These are phyloP conservation scores for Iberis pinnata DNA, from an alignment of 345 rosid species.

Conservation along the genomic window DNA sequence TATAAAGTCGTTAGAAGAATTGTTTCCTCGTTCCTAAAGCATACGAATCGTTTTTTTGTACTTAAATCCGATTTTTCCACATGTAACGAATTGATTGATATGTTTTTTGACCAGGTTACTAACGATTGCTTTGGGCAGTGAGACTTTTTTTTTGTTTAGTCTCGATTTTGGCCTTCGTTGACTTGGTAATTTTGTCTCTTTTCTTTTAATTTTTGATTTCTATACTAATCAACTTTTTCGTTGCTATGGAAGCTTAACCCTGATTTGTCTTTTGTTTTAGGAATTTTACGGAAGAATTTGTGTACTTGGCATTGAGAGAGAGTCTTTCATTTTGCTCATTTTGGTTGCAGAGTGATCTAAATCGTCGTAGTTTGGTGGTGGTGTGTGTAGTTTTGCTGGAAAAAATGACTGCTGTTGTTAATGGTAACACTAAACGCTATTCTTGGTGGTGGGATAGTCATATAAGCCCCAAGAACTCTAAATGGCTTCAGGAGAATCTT, in stretches of 20 bases:
- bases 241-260: slow-evolving; percentile 8
- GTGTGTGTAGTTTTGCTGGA: slow-evolving; percentile 20
- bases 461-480: slow-evolving; percentile 85
- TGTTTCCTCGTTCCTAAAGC: not conserved
- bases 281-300: slow-evolving; percentile 7
- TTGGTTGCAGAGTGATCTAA: slow-evolving; percentile 2
- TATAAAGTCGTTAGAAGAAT: not conserved
- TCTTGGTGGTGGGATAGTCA: slow-evolving; percentile 99
- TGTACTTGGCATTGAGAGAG: slow-evolving; percentile 6
- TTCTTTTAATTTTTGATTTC: not conserved
- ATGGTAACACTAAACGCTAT: slow-evolving; percentile 53
- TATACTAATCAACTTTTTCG: slow-evolving; percentile 19
- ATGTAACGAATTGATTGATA: slow-evolving; percentile 6
- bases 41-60: not conserved
- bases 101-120: slow-evolving; percentile 18
- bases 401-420: slow-evolving; percentile 43
- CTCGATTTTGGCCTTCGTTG: slow-evolving; percentile 25
- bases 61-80: not conserved
- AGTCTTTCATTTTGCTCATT: slow-evolving; percentile 9
- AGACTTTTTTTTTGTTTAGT: not conserved
- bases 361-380: slow-evolving; percentile 16
- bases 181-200: slow-evolving; percentile 37
- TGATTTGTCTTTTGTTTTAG: not conserved
- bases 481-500: slow-evolving; percentile 96
- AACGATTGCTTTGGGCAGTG: not conserved